Percentiles rank a stretch among this genome's conserved stretches.
Conservation (phyloP, 2,329 filamentous ascomycete genomes). For the Botryotinia narcissicola region DNA sequence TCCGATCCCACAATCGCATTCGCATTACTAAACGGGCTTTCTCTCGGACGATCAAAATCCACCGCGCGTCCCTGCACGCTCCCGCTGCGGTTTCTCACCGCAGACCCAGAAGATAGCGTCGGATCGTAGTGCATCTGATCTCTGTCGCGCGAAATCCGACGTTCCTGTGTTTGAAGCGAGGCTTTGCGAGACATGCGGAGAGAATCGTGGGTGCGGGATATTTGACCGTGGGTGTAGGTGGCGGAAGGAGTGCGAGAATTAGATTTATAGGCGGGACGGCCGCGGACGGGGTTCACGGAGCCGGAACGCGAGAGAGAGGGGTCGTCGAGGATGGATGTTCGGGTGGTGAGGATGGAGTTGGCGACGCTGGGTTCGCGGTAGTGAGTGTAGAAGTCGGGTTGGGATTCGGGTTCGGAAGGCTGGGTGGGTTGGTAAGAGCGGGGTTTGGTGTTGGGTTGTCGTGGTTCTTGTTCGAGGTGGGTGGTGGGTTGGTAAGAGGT, state of each 20-base stretch:
- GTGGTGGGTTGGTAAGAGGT: conserved; percentile 1
- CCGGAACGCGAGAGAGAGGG: not conserved
- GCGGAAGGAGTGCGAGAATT: not conserved
- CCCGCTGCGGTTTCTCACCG: not conserved
- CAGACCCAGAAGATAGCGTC: not conserved
- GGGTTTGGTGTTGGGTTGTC: not conserved
- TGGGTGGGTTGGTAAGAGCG: not conserved
- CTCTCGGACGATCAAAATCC: conserved; percentile 11
- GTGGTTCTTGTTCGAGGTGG: not conserved
- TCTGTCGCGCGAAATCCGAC: not conserved
- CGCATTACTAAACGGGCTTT: conserved; percentile 9
- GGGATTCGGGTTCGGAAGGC: not conserved
- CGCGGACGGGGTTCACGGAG: not conserved
- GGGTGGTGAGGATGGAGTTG: not conserved
- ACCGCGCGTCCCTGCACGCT: conserved; percentile 9
- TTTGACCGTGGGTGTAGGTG: not conserved
- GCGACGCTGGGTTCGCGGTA: not conserved
- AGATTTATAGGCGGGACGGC: not conserved
- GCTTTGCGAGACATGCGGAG: conserved; percentile 1
- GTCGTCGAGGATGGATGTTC: not conserved
- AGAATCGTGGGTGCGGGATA: conserved; percentile 10
- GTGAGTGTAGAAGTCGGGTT: not conserved
- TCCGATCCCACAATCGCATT: not conserved
- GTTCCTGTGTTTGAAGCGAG: not conserved
- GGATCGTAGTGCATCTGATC: conserved; percentile 19